Conservation (phyloP, 2,329 filamentous ascomycete genomes). For the Nigrospora oryzae region DNA sequence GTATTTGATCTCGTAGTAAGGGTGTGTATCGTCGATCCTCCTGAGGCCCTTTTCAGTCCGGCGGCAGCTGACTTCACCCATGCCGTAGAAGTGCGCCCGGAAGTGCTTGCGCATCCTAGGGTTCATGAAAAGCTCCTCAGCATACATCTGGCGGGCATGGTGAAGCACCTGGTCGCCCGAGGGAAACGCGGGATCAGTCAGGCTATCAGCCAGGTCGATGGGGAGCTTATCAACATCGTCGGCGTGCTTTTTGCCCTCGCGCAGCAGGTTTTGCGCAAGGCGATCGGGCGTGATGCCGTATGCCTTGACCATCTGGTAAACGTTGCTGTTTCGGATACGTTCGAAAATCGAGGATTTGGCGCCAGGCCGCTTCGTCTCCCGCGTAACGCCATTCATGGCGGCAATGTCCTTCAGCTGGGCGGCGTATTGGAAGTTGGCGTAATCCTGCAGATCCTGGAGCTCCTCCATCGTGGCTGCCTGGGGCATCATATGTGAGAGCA, state of each 20-base stretch:
- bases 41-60: slow-evolving; percentile 91
- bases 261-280: slow-evolving; percentile 78
- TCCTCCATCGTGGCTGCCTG: slow-evolving; percentile 85
- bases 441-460: slow-evolving; percentile 92
- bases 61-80: slow-evolving; percentile 76
- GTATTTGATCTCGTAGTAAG: slow-evolving; percentile 98
- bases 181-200: slow-evolving; percentile 64
- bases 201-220: slow-evolving; percentile 76
- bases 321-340: slow-evolving; percentile 70
- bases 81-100: slow-evolving; percentile 73
- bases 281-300: slow-evolving; percentile 87
- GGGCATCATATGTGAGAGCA: slow-evolving; percentile 76
- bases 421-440: slow-evolving; percentile 89
- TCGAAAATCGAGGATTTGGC: slow-evolving; percentile 75
- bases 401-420: slow-evolving; percentile 74
- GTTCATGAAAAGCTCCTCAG: slow-evolving; percentile 81
- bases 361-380: slow-evolving; percentile 72
- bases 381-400: slow-evolving; percentile 51
- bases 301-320: slow-evolving; percentile 75
- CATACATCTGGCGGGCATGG: slow-evolving; percentile 78
- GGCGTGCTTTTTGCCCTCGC: slow-evolving; percentile 70
- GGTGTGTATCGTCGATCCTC: slow-evolving; percentile 89
- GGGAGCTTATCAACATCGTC: slow-evolving; percentile 78
- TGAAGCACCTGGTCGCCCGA: slow-evolving; percentile 69
- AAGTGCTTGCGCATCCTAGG: slow-evolving; percentile 86